phyloP scores from a whole-genome alignment of 2,329 filamentous ascomycete species.

The Ophiocordyceps camponoti-floridani region DNA sequence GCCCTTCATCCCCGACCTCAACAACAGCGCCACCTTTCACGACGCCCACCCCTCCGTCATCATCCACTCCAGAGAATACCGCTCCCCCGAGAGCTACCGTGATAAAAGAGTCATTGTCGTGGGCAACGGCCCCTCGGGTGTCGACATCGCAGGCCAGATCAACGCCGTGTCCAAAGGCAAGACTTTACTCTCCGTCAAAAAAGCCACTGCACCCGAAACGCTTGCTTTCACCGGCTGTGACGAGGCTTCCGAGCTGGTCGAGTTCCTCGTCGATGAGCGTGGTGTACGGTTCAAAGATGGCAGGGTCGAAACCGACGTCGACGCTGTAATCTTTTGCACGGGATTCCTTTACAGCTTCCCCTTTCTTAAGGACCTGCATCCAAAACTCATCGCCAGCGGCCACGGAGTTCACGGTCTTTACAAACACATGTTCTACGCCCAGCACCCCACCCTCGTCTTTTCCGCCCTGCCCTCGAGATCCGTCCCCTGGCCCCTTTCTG shows the following conservation, averaged over 20 bases:
- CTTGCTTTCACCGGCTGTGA: slow-evolving; percentile 26
- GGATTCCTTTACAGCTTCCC: slow-evolving; percentile 78
- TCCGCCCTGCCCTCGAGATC: slow-evolving; percentile 59
- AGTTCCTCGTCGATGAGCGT: slow-evolving; percentile 31
- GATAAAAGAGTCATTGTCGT: slow-evolving; percentile 66
- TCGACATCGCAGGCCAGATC: slow-evolving; percentile 71
- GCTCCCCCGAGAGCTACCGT: slow-evolving; percentile 41
- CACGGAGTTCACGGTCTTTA: slow-evolving; percentile 55
- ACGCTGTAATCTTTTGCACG: slow-evolving; percentile 71
- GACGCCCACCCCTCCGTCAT: slow-evolving; percentile 39
- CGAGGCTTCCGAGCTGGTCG: slow-evolving; percentile 40
- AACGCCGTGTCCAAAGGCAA: slow-evolving; percentile 37
- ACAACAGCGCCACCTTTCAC: slow-evolving; percentile 42
- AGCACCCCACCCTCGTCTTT: slow-evolving; percentile 64
- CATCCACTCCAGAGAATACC: slow-evolving; percentile 66
- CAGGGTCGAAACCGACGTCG: slow-evolving; percentile 45
- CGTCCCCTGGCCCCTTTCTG: slow-evolving; percentile 72
- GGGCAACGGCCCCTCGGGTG: slow-evolving; percentile 67
- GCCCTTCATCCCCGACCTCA: slow-evolving; percentile 46
- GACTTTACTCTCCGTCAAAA: slow-evolving; percentile 46
- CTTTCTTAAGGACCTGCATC: slow-evolving; percentile 35
- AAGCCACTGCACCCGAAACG: slow-evolving; percentile 25
- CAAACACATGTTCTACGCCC: slow-evolving; percentile 60
- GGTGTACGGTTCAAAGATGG: slow-evolving; percentile 52
- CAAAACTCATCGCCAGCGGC: slow-evolving; percentile 47